A percentile compares a stretch with the other conserved stretches of the same genome.
Conservation (phyloP, 176 grass and related monocot genomes). For the Aegilops longissima region DNA sequence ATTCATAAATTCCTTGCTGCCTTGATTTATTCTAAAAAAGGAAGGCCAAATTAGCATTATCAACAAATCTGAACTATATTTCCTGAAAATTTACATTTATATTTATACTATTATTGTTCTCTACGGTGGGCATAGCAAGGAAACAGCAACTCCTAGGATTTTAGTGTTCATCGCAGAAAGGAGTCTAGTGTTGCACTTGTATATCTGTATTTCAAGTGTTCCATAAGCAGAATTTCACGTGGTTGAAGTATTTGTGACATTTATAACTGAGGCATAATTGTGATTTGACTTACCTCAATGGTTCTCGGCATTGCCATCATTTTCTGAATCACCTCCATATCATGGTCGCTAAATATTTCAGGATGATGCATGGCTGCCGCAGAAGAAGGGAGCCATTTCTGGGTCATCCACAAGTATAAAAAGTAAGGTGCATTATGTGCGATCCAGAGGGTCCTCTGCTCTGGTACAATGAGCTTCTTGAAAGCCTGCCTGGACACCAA, state of each 20-base stretch:
- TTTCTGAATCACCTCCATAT: conserved; percentile 62
- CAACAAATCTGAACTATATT: background rate
- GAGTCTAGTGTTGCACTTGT: background rate
- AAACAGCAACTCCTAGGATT: background rate
- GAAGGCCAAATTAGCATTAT: conserved; percentile 17
- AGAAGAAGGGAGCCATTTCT: conserved; percentile 72
- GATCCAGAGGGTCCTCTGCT: conserved; percentile 65
- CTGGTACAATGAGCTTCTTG: conserved; percentile 49
- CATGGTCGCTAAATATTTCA: conserved; percentile 62
- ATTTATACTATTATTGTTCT: conserved; percentile 25
- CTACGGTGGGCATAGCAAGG: background rate
- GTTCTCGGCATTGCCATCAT: conserved; percentile 39
- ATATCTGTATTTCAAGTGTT: background rate
- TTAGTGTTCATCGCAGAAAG: background rate
- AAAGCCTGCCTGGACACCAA: conserved; percentile 56
- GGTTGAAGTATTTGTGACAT: conserved; percentile 1
- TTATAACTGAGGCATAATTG: background rate
- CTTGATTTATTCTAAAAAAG: conserved; percentile 63
- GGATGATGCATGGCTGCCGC: conserved; percentile 42
- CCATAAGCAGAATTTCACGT: background rate
- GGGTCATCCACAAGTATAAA: conserved; percentile 73
- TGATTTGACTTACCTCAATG: conserved; percentile 43
- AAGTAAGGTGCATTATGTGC: conserved; percentile 71
- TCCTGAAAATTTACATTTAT: conserved; percentile 18
- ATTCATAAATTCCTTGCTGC: conserved; percentile 81